Evolutionary conservation across 495 filamentous ascomycete genomes (phyloP).

Genomic region (Aspergillus indologenus): DNA sequence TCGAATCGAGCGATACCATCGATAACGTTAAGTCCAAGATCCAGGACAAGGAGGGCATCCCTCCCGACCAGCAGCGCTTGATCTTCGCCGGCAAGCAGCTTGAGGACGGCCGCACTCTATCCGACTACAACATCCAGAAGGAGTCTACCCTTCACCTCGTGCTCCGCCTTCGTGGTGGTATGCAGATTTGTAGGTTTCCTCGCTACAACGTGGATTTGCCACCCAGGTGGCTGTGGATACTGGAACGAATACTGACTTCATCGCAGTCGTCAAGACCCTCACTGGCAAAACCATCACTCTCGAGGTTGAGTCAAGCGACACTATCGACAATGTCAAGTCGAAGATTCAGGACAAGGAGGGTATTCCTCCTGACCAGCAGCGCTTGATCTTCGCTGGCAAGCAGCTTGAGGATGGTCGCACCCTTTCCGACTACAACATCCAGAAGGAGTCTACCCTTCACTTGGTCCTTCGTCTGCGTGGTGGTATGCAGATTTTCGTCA

Average conservation of each 20-base stretch:
- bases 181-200: constrained; percentile 83
- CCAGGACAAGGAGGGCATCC: constrained; percentile 98
- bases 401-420: constrained; percentile 71
- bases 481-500: constrained; percentile 75
- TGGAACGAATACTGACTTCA: constrained; percentile 22
- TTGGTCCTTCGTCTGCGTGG: constrained; percentile 68
- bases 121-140: constrained; percentile 99
- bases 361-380: constrained; percentile 75
- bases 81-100: constrained; percentile 99
- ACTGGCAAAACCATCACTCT: constrained; percentile 98
- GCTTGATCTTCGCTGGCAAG: constrained; percentile 70
- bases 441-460: constrained; percentile 70
- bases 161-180: constrained; percentile 95
- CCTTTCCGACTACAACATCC: constrained; percentile 71
- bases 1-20: constrained; percentile 96
- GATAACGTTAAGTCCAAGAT: constrained; percentile 99
- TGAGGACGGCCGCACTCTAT: constrained; percentile 93
- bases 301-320: constrained; percentile 93
- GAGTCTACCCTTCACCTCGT: constrained; percentile 94
- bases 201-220: constrained; percentile 7
- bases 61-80: constrained; percentile 95
- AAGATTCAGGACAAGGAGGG: constrained; percentile 81
- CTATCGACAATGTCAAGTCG: constrained; percentile 91
- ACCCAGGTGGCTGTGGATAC: constrained; percentile 7
- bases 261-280: constrained; percentile 74